Evolutionary conservation across 495 filamentous ascomycete genomes (phyloP).

Genomic region (Thermochaetoides thermophila): DNA sequence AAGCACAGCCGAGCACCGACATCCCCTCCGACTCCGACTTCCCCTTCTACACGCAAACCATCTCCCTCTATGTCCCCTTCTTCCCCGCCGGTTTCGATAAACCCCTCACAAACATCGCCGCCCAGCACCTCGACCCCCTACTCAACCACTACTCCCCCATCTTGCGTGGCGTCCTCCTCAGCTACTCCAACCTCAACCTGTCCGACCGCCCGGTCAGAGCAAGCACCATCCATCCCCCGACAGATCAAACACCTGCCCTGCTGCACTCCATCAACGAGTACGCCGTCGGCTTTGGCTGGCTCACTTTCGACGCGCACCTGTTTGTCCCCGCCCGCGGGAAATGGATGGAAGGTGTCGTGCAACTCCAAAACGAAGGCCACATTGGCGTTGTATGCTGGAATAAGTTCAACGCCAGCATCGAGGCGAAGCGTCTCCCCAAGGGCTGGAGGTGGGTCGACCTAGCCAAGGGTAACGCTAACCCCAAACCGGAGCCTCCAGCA

Average conservation of each 20-base stretch:
- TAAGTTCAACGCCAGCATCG: conserved; percentile 36
- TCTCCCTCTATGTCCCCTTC: conserved; percentile 34
- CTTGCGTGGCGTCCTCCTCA: conserved; percentile 30
- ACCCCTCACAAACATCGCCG: conserved; percentile 26
- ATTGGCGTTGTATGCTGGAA: conserved; percentile 36
- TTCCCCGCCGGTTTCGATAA: conserved; percentile 31
- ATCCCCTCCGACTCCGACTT: conserved; percentile 12
- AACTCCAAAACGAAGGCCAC: conserved; percentile 34
- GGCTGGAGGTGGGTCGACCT: conserved; percentile 34
- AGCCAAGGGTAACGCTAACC: conserved; percentile 8
- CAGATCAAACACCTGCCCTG: conserved; percentile 24
- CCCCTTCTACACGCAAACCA: conserved; percentile 33
- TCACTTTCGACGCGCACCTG: conserved; percentile 30
- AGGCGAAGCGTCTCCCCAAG: conserved; percentile 27
- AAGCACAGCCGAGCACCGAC: conserved; percentile 5
- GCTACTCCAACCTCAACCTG: conserved; percentile 31
- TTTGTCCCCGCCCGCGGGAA: conserved; percentile 32
- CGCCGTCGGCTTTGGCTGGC: conserved; percentile 30
- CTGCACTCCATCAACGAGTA: conserved; percentile 30
- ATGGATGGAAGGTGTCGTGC: conserved; percentile 34
- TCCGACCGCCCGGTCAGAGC: conserved; percentile 26
- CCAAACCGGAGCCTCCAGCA: no score
- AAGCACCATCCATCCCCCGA: conserved; percentile 16
- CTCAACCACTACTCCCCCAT: conserved; percentile 32
- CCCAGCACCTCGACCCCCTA: conserved; percentile 31